Conservation (phyloP, 2,329 filamentous ascomycete genomes). For the Fusarium aywerte region DNA sequence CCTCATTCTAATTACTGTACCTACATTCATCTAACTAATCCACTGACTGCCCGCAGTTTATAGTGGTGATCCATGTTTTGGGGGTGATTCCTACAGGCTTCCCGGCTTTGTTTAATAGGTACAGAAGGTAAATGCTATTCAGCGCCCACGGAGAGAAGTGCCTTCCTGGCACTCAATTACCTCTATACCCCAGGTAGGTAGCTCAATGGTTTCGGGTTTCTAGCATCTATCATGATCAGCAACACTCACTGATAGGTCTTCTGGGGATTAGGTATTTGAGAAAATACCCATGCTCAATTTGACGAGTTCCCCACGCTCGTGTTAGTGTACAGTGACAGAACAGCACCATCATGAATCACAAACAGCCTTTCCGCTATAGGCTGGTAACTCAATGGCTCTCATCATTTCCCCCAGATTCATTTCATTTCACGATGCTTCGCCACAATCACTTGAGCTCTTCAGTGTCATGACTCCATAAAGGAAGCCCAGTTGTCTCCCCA, state of each 20-base stretch:
- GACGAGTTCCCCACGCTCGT: slow-evolving; percentile 21
- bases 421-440: slow-evolving; percentile 1
- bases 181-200: not conserved
- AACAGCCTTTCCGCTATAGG: not conserved
- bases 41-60: not conserved
- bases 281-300: slow-evolving; percentile 6
- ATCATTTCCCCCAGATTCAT: slow-evolving; percentile 1
- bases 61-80: slow-evolving; percentile 23
- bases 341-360: not conserved
- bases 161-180: not conserved
- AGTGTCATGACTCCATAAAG: slow-evolving; percentile 37
- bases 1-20: slow-evolving; percentile 11
- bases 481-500: slow-evolving; percentile 5
- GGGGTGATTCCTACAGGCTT: slow-evolving; percentile 20
- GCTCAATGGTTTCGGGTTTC: not conserved
- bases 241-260: not conserved
- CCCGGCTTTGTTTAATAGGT: not conserved
- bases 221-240: slow-evolving; percentile 14
- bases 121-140: not conserved
- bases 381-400: not conserved
- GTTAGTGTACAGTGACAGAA: not conserved
- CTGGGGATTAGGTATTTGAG: slow-evolving; percentile 7
- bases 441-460: slow-evolving; percentile 24
- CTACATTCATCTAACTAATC: no score
- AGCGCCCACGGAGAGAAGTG: not conserved